phyloP scores from a whole-genome alignment of 192 early-diverging fungal genomes.

The Gryganskiella cystojenkinii region DNA sequence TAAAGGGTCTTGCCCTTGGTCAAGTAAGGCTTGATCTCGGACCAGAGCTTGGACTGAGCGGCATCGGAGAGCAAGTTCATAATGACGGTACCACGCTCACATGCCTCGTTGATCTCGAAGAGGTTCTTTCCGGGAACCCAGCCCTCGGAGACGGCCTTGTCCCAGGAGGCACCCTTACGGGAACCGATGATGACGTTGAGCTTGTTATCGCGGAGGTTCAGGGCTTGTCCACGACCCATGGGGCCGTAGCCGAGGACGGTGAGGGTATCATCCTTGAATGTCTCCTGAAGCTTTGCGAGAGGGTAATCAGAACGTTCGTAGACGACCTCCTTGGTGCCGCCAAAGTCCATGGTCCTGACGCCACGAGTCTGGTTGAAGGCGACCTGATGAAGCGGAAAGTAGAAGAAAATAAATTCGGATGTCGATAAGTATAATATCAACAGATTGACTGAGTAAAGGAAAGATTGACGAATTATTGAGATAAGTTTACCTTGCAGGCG shows the following conservation, averaged over 20 bases:
- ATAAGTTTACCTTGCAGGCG: constrained; percentile 28
- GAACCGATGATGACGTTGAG: constrained; percentile 96
- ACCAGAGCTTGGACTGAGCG: constrained; percentile 93
- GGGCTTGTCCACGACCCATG: constrained; percentile 92
- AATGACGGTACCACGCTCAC: constrained; percentile 89
- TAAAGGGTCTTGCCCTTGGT: constrained; percentile 98
- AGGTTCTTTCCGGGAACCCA: constrained; percentile 97
- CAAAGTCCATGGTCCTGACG: constrained; percentile 95
- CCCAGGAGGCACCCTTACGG: constrained; percentile 91
- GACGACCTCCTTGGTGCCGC: constrained; percentile 89
- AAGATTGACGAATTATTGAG: too few relatives aligned
- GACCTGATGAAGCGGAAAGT: constrained; percentile 7
- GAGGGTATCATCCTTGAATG: constrained; percentile 94
- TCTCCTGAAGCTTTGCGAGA: constrained; percentile 88
- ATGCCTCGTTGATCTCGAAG: constrained; percentile 92
- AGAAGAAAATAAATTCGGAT: background rate
- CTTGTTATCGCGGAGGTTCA: constrained; percentile 96
- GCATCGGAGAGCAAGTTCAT: constrained; percentile 98
- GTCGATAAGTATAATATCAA: constrained; percentile 1
- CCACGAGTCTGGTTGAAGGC: constrained; percentile 69
- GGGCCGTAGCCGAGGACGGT: constrained; percentile 95
- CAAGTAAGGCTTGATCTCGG: constrained; percentile 84
- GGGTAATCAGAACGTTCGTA: constrained; percentile 96
- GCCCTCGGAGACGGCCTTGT: constrained; percentile 92
- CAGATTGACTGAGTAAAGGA: too few relatives aligned